A percentile compares a stretch with the other conserved stretches of the same genome.
phyloP scores from a whole-genome alignment of 2,329 filamentous ascomycete genomes.

The Epichloe gansuensis region DNA sequence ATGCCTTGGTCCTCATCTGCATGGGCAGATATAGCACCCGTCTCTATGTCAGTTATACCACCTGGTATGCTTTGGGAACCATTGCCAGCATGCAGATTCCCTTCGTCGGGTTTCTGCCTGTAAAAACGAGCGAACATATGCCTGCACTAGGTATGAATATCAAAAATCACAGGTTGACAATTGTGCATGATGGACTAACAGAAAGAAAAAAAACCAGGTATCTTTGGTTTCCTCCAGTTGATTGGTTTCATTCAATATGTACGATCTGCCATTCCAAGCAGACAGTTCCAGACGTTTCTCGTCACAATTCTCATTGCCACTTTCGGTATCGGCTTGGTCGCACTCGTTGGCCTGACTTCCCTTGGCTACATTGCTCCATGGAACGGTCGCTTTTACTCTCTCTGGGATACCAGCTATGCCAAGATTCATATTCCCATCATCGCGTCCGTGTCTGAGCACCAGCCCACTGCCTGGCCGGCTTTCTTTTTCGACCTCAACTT shows the following conservation, averaged over 20 bases:
- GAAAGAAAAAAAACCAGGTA: constrained; percentile 40
- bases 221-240: constrained; percentile 91
- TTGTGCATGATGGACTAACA: constrained; percentile 9
- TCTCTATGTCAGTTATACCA: constrained; percentile 92
- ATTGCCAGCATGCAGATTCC: constrained; percentile 98
- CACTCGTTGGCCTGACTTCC: constrained; percentile 75
- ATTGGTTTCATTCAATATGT: constrained; percentile 88
- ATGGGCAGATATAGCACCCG: constrained; percentile 95
- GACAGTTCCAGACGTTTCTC: constrained; percentile 88
- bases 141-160: constrained; percentile 64
- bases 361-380: constrained; percentile 90
- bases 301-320: constrained; percentile 61
- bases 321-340: constrained; percentile 59
- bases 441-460: constrained; percentile 97
- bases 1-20: constrained; percentile 84
- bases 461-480: constrained; percentile 95
- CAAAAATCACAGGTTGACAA: constrained; percentile 4
- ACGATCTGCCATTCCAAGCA: constrained; percentile 73
- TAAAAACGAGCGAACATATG: constrained; percentile 98
- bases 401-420: constrained; percentile 97
- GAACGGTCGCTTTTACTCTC: constrained; percentile 97
- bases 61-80: constrained; percentile 94
- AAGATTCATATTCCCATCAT: constrained; percentile 99
- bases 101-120: constrained; percentile 92
- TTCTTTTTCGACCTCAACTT: constrained; percentile 99